Percentiles rank a stretch among this genome's conserved stretches.
These are phyloP conservation scores for Ashbya aceris DNA, from an alignment of 1,139 yeast species.

Conservation along the genomic window DNA sequence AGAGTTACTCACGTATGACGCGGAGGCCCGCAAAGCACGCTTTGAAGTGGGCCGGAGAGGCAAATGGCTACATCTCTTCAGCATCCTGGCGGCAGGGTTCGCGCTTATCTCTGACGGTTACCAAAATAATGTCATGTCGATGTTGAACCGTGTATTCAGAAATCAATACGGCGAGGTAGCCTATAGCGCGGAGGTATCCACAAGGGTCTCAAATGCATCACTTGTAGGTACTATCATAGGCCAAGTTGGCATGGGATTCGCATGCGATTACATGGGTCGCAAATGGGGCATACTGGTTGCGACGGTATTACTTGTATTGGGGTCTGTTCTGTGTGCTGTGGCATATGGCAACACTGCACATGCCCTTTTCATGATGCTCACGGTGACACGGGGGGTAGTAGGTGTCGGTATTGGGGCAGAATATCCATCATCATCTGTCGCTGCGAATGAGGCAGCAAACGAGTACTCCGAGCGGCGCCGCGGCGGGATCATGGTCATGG, in stretches of 20 bases:
- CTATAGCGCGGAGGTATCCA: slow-evolving; percentile 39
- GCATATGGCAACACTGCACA: slow-evolving; percentile 42
- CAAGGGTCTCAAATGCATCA: slow-evolving; percentile 50
- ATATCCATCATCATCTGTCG: slow-evolving; percentile 56
- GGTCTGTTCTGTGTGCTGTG: slow-evolving; percentile 49
- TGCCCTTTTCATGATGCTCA: slow-evolving; percentile 71
- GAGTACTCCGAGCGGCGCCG: slow-evolving; percentile 56
- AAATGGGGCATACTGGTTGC: slow-evolving; percentile 51
- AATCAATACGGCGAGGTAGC: slow-evolving; percentile 35
- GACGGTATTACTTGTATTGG: slow-evolving; percentile 44
- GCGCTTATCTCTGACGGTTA: slow-evolving; percentile 58
- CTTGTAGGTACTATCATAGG: slow-evolving; percentile 54
- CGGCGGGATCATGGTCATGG: slow-evolving; percentile 55
- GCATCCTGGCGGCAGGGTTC: slow-evolving; percentile 33
- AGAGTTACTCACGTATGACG: background rate
- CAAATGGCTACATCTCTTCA: slow-evolving; percentile 8
- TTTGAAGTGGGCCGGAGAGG: slow-evolving; percentile 7
- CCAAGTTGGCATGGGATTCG: slow-evolving; percentile 44
- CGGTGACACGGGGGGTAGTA: slow-evolving; percentile 55
- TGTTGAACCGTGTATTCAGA: slow-evolving; percentile 45
- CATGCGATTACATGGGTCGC: slow-evolving; percentile 50
- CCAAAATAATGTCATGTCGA: slow-evolving; percentile 54
- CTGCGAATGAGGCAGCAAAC: slow-evolving; percentile 69
- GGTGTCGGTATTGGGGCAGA: slow-evolving; percentile 74
- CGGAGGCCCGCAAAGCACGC: slow-evolving; percentile 1